Base-by-base conservation (phyloP, 2,329 filamentous ascomycete genomes). In the Nannizziopsis barbatae region DNA sequence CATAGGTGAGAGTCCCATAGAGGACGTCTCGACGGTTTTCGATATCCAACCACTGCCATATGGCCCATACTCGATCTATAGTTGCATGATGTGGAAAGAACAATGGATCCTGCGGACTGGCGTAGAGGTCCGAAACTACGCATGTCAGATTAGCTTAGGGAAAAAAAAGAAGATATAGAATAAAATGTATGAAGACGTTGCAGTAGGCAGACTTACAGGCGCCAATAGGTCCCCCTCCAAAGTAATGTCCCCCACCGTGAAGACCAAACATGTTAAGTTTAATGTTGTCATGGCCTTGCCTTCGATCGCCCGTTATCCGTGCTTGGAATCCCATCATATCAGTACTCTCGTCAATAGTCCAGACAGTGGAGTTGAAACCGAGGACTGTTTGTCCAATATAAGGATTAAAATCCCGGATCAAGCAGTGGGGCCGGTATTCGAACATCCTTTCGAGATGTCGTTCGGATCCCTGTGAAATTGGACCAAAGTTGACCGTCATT, bases 401-500 rank as follows among this genome's bases (percentile, higher is more conserved):
- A 5, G 50, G 56, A 56, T 67, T 68, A 32, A 72, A 51, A 53
- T 71, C 61, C 38, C 65, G 59, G 47, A 59, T 65, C 45, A 67
- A 49, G 47, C 65, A 67, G 17, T 62, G 61, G 14, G 65, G 63
- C 46, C 65, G 66, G 55, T 65, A 62, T 6, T 49, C n/a, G 56
- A 58, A 31, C 55, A 47, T 8, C 36, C 36, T 5, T 5, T 44
- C 35, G 5, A 49, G 40, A 8, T 33, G 40, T 9, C 46, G 52
- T 32, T 43, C 22, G 3, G 35, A 30, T 14, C 15, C 47, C 36
- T 32, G 39, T 12, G 47, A 41, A 37, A 56, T 50, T 1, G 64
- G 63, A 5, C 62, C 63, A 9, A 67, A 49, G 51, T 63, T 61
- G 31, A 70, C 65, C 10, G 66, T 60, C 62, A 69, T 64, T 51